phyloP scores from a whole-genome alignment of 2,329 filamentous ascomycete genomes.

The Endothia cerciana region DNA sequence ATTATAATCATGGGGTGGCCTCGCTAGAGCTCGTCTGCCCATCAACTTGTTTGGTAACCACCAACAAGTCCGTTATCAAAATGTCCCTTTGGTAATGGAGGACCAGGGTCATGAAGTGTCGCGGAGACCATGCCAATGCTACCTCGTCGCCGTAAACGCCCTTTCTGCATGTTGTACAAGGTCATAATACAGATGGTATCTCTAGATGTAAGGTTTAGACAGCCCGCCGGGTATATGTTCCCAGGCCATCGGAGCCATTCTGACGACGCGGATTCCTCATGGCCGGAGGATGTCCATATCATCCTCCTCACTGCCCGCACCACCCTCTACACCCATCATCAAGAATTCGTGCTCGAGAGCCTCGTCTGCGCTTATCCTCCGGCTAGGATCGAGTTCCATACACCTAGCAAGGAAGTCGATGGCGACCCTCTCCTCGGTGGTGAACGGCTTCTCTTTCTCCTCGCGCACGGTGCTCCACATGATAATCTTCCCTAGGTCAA shows the following conservation, averaged over 20 bases:
- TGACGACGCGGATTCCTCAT: neutral
- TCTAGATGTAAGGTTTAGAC: neutral
- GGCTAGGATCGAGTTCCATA: conserved; percentile 75
- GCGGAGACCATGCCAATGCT: neutral
- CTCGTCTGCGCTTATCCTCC: conserved; percentile 74
- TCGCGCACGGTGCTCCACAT: conserved; percentile 87
- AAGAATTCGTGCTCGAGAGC: conserved; percentile 76
- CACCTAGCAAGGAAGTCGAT: conserved; percentile 73
- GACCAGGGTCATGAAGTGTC: neutral
- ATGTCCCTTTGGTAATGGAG: neutral
- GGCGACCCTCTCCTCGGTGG: conserved; percentile 71
- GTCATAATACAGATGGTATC: neutral
- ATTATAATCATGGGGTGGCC: neutral
- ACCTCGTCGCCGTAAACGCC: neutral
- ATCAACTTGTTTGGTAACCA: neutral
- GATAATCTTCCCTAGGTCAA: conserved; percentile 89
- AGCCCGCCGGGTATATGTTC: neutral
- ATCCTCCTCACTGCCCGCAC: conserved; percentile 50
- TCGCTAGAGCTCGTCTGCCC: neutral
- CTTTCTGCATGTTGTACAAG: neutral
- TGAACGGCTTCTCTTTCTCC: conserved; percentile 56
- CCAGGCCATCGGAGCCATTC: neutral
- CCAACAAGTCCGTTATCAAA: neutral
- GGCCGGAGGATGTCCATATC: conserved; percentile 54
- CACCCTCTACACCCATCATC: conserved; percentile 41